Evolutionary conservation across 345 rosid species (phyloP), one percentile per base, ranked within the genome.

Genomic region (Populus euphratica): DNA sequence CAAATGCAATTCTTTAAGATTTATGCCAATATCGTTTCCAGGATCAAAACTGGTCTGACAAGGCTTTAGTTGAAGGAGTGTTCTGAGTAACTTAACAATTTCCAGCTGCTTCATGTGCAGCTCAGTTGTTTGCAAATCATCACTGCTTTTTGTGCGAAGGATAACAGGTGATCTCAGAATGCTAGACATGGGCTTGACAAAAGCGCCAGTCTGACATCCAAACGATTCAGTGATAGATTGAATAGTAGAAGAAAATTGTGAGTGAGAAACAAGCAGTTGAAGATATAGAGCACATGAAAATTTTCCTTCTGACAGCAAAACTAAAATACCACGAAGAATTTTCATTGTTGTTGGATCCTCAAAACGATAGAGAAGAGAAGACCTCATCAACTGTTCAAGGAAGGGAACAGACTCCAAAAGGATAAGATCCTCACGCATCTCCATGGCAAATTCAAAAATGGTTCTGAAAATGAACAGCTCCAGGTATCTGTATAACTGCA

Each of bases 261-360:
- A 95, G 81, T 92, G 98, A 18, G 93, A 83, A 83, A 95, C 88
- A 76, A 92, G 79, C 81, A 91, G 85, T 77, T 91, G 92, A 49
- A 93, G 88, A 89, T 81, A 93, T 20, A 79, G 84, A 71, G 80
- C 76, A 69, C 71, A 81, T 8, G 89, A 87, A 84, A 85, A 79
- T 77, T 88, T 85, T 64, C 90, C 99, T 35, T 85, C 88, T 73
- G 81, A 80, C 78, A 96, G 82, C 71, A 83, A 73, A 74, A 77
- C 70, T 59, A 96, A 80, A 72, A 92, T 87, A 59, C 79, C 79
- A 35, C 81, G 82, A 43, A 92, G 86, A 75, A 85, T 77, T 85
- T 86, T 84, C 85, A 92, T 79, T 47, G 97, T 91, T 74, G 50
- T 75, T 5, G 90, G 83, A 82, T 92, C 98, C 82, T 89, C 92